Evolutionary conservation across 805 yeast species (phyloP), one percentile per base, ranked within the genome.

Genomic region (Kockiozyma suomiensis): DNA sequence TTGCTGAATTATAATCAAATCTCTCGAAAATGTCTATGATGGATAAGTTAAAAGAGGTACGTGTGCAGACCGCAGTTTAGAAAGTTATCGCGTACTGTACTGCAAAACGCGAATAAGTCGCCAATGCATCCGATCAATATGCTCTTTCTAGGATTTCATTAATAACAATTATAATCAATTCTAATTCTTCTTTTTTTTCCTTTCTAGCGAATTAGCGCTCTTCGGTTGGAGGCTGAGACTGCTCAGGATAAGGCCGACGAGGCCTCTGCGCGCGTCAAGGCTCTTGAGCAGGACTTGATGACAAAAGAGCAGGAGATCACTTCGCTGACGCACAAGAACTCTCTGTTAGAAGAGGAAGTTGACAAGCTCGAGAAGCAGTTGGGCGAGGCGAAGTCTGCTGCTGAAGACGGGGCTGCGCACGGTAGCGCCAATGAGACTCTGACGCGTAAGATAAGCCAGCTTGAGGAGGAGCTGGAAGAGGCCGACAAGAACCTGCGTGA

Each of bases 201-300:
- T 30, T 4, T 33, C 30, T 66, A 89, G 96, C 91, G 90, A 84
- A 81, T 91, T 79, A 86, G 80, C 82, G 85, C 85, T 78, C 85
- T 94, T 76, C 92, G 93, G 79, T 81, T 89, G 71, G 98, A 94
- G 75, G 93, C 97, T 68, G 99, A 94, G 80, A 81, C 87, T 70
- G 96, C 99, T 90, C 97, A 93, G 81, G 97, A 90, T 76, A 90
- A 91, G 81, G 86, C 94, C 63, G 99, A 94, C 73, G 97, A 89
- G 71, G 83, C 88, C 71, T 78, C 85, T 63, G 85, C 81, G 66
- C 86, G 85, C 75, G 85, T 88, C 79, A 94, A 92, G 82, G 87
- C 82, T 73, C 82, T 93, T 76, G 98, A 93, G 77, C 97, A 93
- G 79, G 96, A 90, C 73, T 82, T 83, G 73, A 80, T 89, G 68